phyloP scores from a whole-genome alignment of 139 green algal species.

The Spirogloea muscicola region DNA sequence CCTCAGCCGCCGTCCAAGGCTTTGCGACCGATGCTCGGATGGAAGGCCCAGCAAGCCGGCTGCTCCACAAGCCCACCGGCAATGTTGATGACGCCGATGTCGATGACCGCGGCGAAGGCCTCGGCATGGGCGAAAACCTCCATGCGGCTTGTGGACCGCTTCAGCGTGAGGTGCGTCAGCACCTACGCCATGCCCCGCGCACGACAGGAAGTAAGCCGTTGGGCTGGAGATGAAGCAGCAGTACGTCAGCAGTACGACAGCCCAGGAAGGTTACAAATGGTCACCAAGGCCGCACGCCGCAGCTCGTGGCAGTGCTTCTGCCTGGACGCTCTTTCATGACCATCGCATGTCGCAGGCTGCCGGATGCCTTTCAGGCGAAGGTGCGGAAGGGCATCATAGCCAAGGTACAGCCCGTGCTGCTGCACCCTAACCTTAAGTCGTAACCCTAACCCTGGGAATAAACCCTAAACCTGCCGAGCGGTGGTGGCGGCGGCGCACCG shows the following conservation, averaged over 20 bases:
- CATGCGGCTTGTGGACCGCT: constrained; percentile 50
- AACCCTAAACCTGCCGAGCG: no score
- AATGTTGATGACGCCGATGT: constrained; percentile 52
- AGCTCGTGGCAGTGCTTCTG: not conserved
- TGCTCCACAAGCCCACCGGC: no score
- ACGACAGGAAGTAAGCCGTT: not conserved
- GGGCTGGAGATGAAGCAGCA: not conserved
- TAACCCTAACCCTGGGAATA: constrained; percentile 41
- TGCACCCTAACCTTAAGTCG: not conserved
- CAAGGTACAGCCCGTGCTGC: not conserved
- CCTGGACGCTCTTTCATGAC: no score
- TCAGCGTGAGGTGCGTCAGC: constrained; percentile 56
- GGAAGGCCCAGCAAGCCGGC: no score
- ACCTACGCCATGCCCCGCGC: constrained; percentile 35
- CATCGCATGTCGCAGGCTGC: not conserved
- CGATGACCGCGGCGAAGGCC: constrained; percentile 58
- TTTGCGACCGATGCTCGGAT: no score
- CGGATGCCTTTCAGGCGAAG: not conserved
- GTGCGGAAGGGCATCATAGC: not conserved
- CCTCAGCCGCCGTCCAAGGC: not conserved
- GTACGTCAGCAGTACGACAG: not conserved
- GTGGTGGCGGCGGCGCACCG: not conserved
- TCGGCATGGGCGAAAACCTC: constrained; percentile 69
- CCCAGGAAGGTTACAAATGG: not conserved
- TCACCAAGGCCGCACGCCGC: not conserved